Conservation (phyloP, 2,329 filamentous ascomycete genomes). For the Aureobasidium sp. region DNA sequence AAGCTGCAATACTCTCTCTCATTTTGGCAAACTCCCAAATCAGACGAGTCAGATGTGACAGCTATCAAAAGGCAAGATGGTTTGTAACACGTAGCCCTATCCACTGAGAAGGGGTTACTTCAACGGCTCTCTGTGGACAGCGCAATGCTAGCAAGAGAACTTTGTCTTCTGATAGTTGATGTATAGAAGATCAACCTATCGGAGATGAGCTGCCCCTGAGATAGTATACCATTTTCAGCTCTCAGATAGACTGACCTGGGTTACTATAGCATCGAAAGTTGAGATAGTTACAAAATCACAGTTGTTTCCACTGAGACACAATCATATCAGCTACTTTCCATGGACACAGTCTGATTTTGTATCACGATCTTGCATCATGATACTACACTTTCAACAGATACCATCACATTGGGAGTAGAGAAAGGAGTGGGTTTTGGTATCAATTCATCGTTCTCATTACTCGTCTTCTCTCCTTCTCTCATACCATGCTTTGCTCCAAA, state of each 20-base stretch:
- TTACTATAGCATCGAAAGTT: not conserved
- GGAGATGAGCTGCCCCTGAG: not conserved
- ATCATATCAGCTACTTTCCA: not conserved
- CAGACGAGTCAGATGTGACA: too few relatives aligned
- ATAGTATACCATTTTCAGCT: not conserved
- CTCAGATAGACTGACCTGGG: not conserved
- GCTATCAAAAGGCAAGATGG: not conserved
- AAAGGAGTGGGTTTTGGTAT: not conserved
- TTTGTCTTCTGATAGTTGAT: not conserved
- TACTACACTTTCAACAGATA: not conserved
- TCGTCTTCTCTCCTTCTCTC: not conserved
- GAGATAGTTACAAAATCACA: not conserved
- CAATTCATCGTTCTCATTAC: not conserved
- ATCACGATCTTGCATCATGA: not conserved
- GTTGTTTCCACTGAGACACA: not conserved
- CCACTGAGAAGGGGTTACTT: not conserved
- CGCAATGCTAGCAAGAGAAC: too few relatives aligned
- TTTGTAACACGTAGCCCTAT: not conserved
- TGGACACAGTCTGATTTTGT: not conserved
- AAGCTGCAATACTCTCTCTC: too few relatives aligned
- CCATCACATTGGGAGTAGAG: not conserved
- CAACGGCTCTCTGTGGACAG: too few relatives aligned
- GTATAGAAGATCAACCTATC: not conserved
- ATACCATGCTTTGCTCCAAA: not conserved
- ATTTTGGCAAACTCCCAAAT: too few relatives aligned